Percentiles rank a stretch among this genome's conserved stretches.
These are phyloP conservation scores for Penicillium herquei DNA, from an alignment of 495 filamentous ascomycete genomes.

Conservation along the genomic window DNA sequence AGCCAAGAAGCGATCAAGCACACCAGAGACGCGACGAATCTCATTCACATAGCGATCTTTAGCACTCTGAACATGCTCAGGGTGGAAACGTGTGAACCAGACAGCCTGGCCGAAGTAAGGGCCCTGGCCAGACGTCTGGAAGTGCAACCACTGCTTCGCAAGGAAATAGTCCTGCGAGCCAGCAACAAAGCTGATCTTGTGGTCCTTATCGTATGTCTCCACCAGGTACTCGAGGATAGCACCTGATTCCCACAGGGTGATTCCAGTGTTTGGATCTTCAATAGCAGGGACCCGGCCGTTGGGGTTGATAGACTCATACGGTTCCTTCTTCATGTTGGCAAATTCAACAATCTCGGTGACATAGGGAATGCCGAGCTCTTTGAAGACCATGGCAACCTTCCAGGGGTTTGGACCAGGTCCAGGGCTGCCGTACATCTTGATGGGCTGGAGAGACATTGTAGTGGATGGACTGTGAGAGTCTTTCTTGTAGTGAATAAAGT, in stretches of 20 bases:
- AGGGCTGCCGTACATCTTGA: conserved; percentile 40
- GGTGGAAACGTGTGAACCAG: conserved; percentile 56
- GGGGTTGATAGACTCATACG: conserved; percentile 61
- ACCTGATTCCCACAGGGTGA: conserved; percentile 70
- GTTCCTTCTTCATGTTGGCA: conserved; percentile 54
- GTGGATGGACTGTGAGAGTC: neutral
- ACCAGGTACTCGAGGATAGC: conserved; percentile 72
- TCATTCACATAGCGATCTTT: conserved; percentile 61
- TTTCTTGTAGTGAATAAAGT: neutral
- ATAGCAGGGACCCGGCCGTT: conserved; percentile 67
- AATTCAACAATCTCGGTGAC: conserved; percentile 41
- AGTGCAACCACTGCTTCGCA: conserved; percentile 65
- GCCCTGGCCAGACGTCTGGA: conserved; percentile 67
- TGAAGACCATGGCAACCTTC: conserved; percentile 63
- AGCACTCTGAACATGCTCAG: conserved; percentile 57
- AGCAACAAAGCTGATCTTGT: conserved; percentile 54
- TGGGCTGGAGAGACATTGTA: conserved; percentile 45
- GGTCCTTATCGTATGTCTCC: conserved; percentile 65
- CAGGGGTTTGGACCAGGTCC: conserved; percentile 56
- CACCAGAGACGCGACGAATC: conserved; percentile 55
- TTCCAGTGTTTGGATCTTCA: conserved; percentile 64
- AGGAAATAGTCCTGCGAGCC: conserved; percentile 49
- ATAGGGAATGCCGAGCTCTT: conserved; percentile 62
- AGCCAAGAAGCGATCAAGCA: conserved; percentile 53
- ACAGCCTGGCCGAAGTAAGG: conserved; percentile 62